Evolutionary conservation across 2,329 filamentous ascomycete species (phyloP).

Genomic region (Simplicillium sp.): DNA sequence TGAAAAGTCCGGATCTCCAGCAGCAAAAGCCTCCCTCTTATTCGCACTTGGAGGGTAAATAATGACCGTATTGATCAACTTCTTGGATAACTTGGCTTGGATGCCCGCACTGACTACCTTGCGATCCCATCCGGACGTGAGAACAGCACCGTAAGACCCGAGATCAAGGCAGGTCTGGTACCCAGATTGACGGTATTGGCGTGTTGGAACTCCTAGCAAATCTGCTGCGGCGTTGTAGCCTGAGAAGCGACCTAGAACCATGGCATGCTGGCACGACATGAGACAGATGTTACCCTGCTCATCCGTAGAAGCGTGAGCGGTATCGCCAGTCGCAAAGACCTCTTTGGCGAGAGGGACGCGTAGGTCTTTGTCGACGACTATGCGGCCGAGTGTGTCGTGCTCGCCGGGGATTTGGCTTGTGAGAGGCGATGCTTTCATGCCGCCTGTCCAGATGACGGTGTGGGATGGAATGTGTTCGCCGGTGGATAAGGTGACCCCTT

Average conservation of each 20-base stretch:
- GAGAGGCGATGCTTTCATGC: slow-evolving; percentile 19
- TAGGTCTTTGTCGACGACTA: slow-evolving; percentile 19
- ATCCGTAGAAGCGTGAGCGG: slow-evolving; percentile 16
- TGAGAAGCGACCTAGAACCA: slow-evolving; percentile 20
- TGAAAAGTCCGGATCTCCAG: slow-evolving; percentile 12
- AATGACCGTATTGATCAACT: slow-evolving; percentile 19
- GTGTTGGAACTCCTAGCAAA: slow-evolving; percentile 14
- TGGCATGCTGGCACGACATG: slow-evolving; percentile 30
- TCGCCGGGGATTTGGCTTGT: slow-evolving; percentile 19
- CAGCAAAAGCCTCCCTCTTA: slow-evolving; percentile 11
- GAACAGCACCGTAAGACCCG: slow-evolving; percentile 18
- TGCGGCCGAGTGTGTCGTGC: slow-evolving; percentile 17
- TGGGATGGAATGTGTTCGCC: slow-evolving; percentile 22
- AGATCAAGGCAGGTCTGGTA: slow-evolving; percentile 27
- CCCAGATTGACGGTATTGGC: slow-evolving; percentile 17
- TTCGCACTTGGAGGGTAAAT: slow-evolving; percentile 21
- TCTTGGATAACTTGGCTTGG: slow-evolving; percentile 21
- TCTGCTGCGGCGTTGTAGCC: slow-evolving; percentile 24
- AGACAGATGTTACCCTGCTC: slow-evolving; percentile 16
- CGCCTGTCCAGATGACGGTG: slow-evolving; percentile 27
- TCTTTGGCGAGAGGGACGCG: slow-evolving; percentile 11
- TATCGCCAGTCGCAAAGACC: slow-evolving; percentile 24
- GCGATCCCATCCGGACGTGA: slow-evolving; percentile 20
- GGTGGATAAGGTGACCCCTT: slow-evolving; percentile 14
- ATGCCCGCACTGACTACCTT: slow-evolving; percentile 16